Percentiles rank a stretch among this genome's conserved stretches.
phyloP scores from a whole-genome alignment of 148 eudicot genomes.

The Mesembryanthemum crystallinum region DNA sequence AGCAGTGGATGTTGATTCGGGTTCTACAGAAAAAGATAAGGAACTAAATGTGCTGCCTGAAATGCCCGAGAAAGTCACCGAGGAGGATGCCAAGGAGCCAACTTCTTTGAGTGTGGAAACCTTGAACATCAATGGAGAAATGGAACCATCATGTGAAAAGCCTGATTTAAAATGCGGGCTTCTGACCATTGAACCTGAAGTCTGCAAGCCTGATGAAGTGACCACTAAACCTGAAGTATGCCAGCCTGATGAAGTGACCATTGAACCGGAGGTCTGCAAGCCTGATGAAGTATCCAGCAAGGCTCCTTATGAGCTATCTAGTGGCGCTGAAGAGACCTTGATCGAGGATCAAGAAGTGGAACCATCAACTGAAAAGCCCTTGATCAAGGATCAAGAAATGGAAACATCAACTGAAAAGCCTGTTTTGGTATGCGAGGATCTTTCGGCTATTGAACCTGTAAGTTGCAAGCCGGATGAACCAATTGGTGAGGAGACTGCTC shows the following conservation, averaged over 20 bases:
- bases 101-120: background rate
- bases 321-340: background rate
- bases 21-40: background rate
- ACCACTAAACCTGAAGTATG: background rate
- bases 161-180: background rate
- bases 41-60: background rate
- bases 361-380: background rate
- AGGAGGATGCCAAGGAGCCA: conserved; percentile 3
- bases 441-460: no score
- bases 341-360: conserved; percentile 1
- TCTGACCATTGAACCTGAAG: background rate
- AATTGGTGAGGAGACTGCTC: conserved; percentile 1
- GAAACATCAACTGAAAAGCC: background rate
- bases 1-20: background rate
- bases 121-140: background rate
- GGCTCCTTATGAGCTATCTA: no score
- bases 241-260: background rate
- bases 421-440: no score
- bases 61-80: background rate
- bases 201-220: background rate
- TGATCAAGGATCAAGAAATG: background rate
- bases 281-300: no score
- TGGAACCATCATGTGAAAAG: conserved; percentile 2
- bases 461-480: background rate
- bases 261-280: background rate